Evolutionary conservation across 2,329 filamentous ascomycete genomes (phyloP).

Genomic region (Penicillium corylophilum): DNA sequence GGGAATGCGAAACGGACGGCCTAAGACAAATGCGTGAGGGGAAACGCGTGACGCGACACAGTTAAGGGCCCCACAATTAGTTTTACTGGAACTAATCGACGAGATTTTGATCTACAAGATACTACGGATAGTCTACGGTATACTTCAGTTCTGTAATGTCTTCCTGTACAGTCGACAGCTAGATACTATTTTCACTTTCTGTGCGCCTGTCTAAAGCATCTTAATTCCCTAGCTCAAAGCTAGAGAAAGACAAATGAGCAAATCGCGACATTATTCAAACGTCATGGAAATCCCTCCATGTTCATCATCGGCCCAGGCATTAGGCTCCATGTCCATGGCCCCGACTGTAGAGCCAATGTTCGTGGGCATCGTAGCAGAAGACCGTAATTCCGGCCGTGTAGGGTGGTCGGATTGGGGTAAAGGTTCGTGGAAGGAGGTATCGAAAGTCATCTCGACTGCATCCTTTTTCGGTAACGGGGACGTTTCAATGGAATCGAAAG

Average conservation of each 20-base stretch:
- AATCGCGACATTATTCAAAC: constrained; percentile 60
- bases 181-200: constrained; percentile 1
- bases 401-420: constrained; percentile 14
- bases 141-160: neutral
- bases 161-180: constrained; percentile 12
- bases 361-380: constrained; percentile 33
- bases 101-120: neutral
- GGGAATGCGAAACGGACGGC: neutral
- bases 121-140: no score
- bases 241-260: neutral
- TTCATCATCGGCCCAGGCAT: constrained; percentile 71
- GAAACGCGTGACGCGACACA: constrained; percentile 27
- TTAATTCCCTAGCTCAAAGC: constrained; percentile 1
- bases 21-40: constrained; percentile 8
- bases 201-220: constrained; percentile 1
- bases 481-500: constrained; percentile 12
- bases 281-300: constrained; percentile 73
- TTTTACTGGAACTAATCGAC: neutral
- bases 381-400: constrained; percentile 30
- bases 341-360: constrained; percentile 27
- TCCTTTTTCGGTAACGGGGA: constrained; percentile 28
- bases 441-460: constrained; percentile 68
- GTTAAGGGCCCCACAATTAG: constrained; percentile 10
- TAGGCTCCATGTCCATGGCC: constrained; percentile 47
- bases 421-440: constrained; percentile 57